Percentiles rank a stretch among this genome's conserved stretches.
Conservation (phyloP, 2,329 filamentous ascomycete species). For the Pseudocercospora vitis region DNA sequence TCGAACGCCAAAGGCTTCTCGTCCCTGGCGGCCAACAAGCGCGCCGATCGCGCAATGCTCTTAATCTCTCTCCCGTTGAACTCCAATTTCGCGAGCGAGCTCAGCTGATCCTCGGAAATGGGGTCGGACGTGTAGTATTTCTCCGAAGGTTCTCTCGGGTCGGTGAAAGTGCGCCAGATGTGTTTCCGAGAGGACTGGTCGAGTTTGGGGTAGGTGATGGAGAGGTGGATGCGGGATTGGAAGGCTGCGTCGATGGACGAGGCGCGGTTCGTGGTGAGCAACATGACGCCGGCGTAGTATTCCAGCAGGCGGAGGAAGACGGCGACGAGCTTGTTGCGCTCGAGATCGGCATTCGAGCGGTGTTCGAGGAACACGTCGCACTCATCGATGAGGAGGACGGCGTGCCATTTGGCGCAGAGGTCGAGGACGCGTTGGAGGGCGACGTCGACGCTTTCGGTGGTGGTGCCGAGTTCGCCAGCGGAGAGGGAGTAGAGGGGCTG, state of each 20-base stretch:
- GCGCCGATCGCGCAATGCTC: constrained; percentile 19
- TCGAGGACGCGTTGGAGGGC: constrained; percentile 37
- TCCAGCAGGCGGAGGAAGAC: constrained; percentile 42
- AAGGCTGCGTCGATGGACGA: constrained; percentile 40
- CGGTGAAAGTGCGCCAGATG: constrained; percentile 30
- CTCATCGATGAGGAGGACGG: constrained; percentile 59
- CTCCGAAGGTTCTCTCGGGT: neutral
- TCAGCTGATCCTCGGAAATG: constrained; percentile 18
- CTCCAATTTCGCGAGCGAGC: constrained; percentile 15
- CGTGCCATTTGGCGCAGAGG: constrained; percentile 54
- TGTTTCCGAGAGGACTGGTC: constrained; percentile 26
- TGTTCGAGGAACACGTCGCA: constrained; percentile 61
- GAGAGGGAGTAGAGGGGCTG: constrained; percentile 44
- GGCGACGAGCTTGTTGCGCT: constrained; percentile 42
- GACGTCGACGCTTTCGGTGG: constrained; percentile 17
- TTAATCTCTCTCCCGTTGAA: constrained; percentile 22
- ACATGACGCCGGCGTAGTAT: constrained; percentile 34
- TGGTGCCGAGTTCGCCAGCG: constrained; percentile 23
- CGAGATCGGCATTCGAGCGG: constrained; percentile 38
- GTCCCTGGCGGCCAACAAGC: constrained; percentile 12
- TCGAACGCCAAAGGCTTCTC: neutral
- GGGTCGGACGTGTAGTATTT: neutral
- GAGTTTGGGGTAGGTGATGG: constrained; percentile 33
- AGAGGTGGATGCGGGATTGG: constrained; percentile 38
- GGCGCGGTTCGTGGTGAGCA: constrained; percentile 43